Percentiles rank a stretch among this genome's conserved stretches.
These are phyloP conservation scores for Cyberlindnera samutprakarnensis DNA, from an alignment of 805 yeast genomes.

Conservation along the genomic window DNA sequence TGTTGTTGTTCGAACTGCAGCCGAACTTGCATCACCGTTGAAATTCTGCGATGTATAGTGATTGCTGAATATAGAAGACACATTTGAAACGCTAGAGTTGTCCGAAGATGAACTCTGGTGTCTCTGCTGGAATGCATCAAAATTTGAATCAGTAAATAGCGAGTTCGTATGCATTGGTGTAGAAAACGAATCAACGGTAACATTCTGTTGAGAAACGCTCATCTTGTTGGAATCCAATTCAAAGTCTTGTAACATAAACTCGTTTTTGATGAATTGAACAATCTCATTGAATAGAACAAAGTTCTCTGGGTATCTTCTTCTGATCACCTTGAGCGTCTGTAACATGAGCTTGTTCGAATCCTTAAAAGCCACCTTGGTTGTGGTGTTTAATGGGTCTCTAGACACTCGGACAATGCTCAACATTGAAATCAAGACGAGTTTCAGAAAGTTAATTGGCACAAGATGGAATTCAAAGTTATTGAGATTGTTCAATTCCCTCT, in stretches of 20 bases:
- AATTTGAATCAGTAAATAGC: background rate
- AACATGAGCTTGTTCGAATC: conserved; percentile 12
- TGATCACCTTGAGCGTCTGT: conserved; percentile 12
- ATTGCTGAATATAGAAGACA: conserved; percentile 6
- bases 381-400: conserved; percentile 5
- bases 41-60: conserved; percentile 4
- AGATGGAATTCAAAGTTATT: conserved; percentile 23
- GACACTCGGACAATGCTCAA: conserved; percentile 11
- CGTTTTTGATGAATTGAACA: conserved; percentile 4
- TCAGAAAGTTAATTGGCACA: conserved; percentile 21
- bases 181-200: background rate
- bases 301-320: conserved; percentile 22
- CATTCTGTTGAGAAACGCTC: background rate
- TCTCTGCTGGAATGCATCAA: background rate
- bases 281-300: conserved; percentile 16
- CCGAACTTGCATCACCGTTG: no score
- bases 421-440: conserved; percentile 16
- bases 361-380: conserved; percentile 5
- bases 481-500: conserved; percentile 14
- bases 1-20: no score
- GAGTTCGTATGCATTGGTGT: conserved; percentile 1
- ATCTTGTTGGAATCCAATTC: conserved; percentile 6
- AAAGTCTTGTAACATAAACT: conserved; percentile 5
- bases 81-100: conserved; percentile 2
- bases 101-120: background rate